Conservation (phyloP, 345 rosid genomes). For the Syzygium oleosum region DNA sequence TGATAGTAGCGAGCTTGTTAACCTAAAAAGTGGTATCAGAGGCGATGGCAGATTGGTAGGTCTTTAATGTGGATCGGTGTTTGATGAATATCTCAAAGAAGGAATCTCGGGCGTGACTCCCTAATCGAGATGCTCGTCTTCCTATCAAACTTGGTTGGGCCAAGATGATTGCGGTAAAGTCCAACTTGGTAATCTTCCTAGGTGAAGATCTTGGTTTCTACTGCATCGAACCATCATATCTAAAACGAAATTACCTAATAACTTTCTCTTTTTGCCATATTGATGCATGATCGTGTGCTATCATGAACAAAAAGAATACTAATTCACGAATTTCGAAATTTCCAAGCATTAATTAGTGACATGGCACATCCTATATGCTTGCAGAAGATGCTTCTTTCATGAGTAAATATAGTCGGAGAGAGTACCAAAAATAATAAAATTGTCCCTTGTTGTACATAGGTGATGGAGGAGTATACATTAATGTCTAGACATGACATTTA, state of each 20-base stretch:
- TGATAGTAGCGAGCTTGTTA: too few species aligned
- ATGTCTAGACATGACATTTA: not conserved
- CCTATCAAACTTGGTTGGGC: not conserved
- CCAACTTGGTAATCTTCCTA: not conserved
- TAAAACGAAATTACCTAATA: not conserved
- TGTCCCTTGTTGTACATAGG: too few species aligned
- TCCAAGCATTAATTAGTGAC: not conserved
- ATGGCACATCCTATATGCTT: not conserved
- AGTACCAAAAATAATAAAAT: too few species aligned
- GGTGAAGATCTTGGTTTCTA: not conserved
- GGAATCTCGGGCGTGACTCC: not conserved
- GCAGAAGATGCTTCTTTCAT: not conserved
- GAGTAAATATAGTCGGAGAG: not conserved
- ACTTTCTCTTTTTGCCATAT: not conserved
- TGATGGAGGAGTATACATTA: not conserved
- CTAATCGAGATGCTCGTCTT: too few species aligned
- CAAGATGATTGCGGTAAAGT: not conserved
- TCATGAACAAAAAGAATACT: not conserved
- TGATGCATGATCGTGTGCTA: not conserved
- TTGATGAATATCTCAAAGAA: not conserved
- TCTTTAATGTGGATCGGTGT: not conserved
- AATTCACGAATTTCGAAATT: not conserved
- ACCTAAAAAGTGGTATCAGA: not conserved
- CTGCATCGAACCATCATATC: not conserved
- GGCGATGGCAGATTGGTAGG: not conserved